Percentiles rank a stretch among this genome's conserved stretches.
Conservation (phyloP, 2,329 filamentous ascomycete genomes). For the Eurotiales sp. region DNA sequence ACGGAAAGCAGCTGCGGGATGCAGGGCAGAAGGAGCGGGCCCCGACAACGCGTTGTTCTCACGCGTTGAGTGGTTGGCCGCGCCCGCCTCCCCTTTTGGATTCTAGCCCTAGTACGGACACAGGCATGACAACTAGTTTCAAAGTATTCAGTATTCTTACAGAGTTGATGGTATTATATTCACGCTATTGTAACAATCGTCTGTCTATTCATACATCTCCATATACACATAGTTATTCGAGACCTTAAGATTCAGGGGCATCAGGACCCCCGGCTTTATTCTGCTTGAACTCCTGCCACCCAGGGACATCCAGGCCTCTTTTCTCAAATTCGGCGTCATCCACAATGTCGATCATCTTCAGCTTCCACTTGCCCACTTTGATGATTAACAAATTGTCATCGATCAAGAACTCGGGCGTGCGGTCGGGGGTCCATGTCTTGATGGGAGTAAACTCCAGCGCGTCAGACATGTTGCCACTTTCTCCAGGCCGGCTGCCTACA, state of each 20-base stretch:
- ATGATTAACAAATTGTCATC: constrained; percentile 52
- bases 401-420: constrained; percentile 48
- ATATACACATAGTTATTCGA: too few species aligned
- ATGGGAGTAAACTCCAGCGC: constrained; percentile 50
- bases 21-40: constrained; percentile 22
- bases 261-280: constrained; percentile 12
- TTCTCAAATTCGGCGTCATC: constrained; percentile 51
- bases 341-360: constrained; percentile 55
- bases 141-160: too few species aligned
- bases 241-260: too few species aligned
- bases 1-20: too few species aligned
- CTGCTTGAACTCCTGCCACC: constrained; percentile 43
- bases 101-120: too few species aligned
- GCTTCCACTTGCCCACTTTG: constrained; percentile 58
- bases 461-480: constrained; percentile 39
- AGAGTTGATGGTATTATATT: too few species aligned
- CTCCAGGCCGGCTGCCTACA: constrained; percentile 42
- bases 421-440: constrained; percentile 38
- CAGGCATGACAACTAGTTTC: too few species aligned
- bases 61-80: constrained; percentile 38
- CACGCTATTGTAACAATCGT: too few species aligned
- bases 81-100: too few species aligned
- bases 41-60: constrained; percentile 14
- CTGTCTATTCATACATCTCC: too few species aligned
- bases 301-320: constrained; percentile 45